phyloP scores from a whole-genome alignment of 139 green algal species.

The Micromonas commoda region DNA sequence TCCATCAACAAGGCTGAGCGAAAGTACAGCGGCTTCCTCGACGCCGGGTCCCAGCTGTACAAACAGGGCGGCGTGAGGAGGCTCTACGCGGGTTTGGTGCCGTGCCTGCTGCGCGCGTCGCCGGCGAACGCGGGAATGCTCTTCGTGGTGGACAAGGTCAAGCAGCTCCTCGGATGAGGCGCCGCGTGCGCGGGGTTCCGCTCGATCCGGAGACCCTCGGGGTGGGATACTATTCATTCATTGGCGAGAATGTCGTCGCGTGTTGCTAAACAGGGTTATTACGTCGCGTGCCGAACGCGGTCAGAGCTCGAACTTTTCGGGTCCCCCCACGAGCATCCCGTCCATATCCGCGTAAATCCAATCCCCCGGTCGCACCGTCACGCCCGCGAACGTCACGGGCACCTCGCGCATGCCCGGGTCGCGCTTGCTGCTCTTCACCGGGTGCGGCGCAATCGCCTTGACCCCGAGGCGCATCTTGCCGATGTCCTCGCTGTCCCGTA shows the following conservation, averaged over 20 bases:
- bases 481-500: constrained; percentile 86
- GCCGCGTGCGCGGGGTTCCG: no score
- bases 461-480: constrained; percentile 72
- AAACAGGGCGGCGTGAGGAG: constrained; percentile 65
- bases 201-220: no score
- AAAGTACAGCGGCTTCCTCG: constrained; percentile 58
- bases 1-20: constrained; percentile 57
- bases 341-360: constrained; percentile 85
- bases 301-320: background rate
- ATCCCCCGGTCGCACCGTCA: constrained; percentile 62
- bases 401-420: constrained; percentile 61
- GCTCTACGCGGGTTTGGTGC: constrained; percentile 86
- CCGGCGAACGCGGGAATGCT: constrained; percentile 90
- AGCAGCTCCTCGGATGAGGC: background rate
- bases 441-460: constrained; percentile 62
- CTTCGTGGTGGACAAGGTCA: constrained; percentile 75
- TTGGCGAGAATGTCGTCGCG: no score
- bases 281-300: no score
- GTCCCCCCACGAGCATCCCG: constrained; percentile 51
- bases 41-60: constrained; percentile 58
- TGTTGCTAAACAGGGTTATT: no score
- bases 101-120: constrained; percentile 77
- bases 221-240: no score
- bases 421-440: constrained; percentile 12
- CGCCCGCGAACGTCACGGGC: constrained; percentile 60